phyloP scores from a whole-genome alignment of 2,329 filamentous ascomycete species.

The Didymella pinodella region DNA sequence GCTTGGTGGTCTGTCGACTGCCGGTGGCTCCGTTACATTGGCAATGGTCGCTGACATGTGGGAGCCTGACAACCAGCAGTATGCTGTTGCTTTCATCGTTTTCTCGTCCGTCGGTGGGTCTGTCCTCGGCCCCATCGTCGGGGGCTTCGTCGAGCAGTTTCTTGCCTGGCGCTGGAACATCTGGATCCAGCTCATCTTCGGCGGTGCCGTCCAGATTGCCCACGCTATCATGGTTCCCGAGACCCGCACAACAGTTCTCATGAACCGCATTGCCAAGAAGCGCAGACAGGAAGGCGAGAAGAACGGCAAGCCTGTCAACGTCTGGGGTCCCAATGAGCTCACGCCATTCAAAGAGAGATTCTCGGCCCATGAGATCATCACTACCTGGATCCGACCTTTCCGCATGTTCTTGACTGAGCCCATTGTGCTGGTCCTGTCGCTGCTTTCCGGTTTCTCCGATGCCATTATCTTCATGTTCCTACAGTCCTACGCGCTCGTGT shows the following conservation, averaged over 20 bases:
- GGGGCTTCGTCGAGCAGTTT: constrained; percentile 74
- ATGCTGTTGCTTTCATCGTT: constrained; percentile 60
- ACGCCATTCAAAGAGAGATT: constrained; percentile 48
- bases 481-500: constrained; percentile 73
- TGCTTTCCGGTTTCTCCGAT: constrained; percentile 78
- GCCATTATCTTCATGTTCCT: constrained; percentile 83
- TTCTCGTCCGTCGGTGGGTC: constrained; percentile 83
- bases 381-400: constrained; percentile 69
- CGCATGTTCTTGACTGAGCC: constrained; percentile 79
- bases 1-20: constrained; percentile 58
- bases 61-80: constrained; percentile 26
- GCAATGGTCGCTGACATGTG: constrained; percentile 72
- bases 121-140: constrained; percentile 78
- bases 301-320: constrained; percentile 64
- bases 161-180: constrained; percentile 80
- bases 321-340: constrained; percentile 80
- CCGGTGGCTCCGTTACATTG: constrained; percentile 70
- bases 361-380: constrained; percentile 51
- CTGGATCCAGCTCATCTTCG: constrained; percentile 87
- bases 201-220: constrained; percentile 71
- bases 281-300: constrained; percentile 70
- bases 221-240: constrained; percentile 78
- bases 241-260: constrained; percentile 77
- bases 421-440: constrained; percentile 74
- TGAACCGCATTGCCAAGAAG: constrained; percentile 80